Conservation (phyloP, 2,329 filamentous ascomycete species). For the Paecilomyces sp. region DNA sequence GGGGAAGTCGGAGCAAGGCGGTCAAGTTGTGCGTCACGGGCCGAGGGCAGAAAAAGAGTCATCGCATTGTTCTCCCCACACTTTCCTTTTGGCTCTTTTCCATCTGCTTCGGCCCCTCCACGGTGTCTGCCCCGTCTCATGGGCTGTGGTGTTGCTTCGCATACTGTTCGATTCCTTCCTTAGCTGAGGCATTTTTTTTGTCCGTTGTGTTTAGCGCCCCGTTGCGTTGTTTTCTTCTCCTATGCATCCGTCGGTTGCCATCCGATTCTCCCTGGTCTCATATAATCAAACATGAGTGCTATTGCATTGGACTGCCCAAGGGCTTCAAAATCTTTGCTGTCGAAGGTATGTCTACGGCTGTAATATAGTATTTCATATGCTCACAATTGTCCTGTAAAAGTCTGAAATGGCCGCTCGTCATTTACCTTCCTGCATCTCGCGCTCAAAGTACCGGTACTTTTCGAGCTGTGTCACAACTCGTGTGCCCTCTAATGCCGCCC, state of each 20-base stretch:
- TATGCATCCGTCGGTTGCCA: conserved; percentile 10
- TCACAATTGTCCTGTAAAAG: background rate
- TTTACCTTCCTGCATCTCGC: background rate
- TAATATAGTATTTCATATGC: background rate
- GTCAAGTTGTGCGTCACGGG: background rate
- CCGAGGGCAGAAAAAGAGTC: background rate
- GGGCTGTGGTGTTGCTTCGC: background rate
- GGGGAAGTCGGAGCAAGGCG: background rate
- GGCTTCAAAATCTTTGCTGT: conserved; percentile 19
- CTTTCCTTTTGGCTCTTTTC: background rate
- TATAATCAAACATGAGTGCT: conserved; percentile 28
- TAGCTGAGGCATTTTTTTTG: background rate
- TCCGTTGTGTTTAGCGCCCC: background rate
- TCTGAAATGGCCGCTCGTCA: background rate
- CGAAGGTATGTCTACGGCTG: conserved; percentile 16
- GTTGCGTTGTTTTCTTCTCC: background rate
- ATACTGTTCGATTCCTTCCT: background rate
- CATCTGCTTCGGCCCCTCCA: background rate
- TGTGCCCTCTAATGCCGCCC: background rate
- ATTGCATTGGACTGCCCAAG: conserved; percentile 24
- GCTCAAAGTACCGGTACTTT: conserved; percentile 7
- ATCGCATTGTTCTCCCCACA: background rate
- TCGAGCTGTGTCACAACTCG: background rate
- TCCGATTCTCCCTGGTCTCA: conserved; percentile 3
- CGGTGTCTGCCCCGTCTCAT: background rate